Evolutionary conservation across 75 land plant species (phyloP), one percentile per base, ranked within the genome.

Genomic region (Pinus albicaulis): DNA sequence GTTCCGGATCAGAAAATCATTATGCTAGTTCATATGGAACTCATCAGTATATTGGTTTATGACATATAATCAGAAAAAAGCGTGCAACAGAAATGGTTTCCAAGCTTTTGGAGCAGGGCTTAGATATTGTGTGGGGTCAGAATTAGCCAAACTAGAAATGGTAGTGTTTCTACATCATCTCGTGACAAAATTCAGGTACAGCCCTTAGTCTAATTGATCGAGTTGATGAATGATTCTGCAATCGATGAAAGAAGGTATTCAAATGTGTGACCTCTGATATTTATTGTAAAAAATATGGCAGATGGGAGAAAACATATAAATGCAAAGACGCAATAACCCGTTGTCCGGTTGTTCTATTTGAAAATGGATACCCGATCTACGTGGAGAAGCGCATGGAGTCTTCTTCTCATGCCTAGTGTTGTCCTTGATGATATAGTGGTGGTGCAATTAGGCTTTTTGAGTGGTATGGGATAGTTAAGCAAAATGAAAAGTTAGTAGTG

Each of bases 21-120:
- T 13, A 17, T 59, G 5, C 15, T 31, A 19, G 60, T 17, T 17
- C n/a, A 58, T 58, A 11, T 17, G 19, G 60, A n/a, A 5, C 22
- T 59, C 1, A 19, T 11, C 5, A 59, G 5, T 59, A 44, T 44
- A 5, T 44, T 6, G 44, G 44, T 41, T 41, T 41, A 41, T 41
- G 48, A 44, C 7, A 44, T 44, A 7, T 44, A 44, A 44, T 8
- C 48, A 44, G 60, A 19, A 7, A n/a, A 59, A 7, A 0, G 5
- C 13, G 19, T 59, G 19, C 6, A 11, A 59, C 12, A 15, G 0
- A 4, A n/a, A 2, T 19, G 5, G 5, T 59, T 83, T 80, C 57
- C 72, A 81, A 57, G 71, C 78, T 31, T 83, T 83, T 71, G 85
- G 85, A 59, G 85, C 77, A 5, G 85, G 85, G 48, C 34, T 78